Percentiles rank a stretch among this genome's conserved stretches.
Evolutionary conservation across 331 rosid genomes (phyloP).

Genomic region (Phaseolus coccineus): DNA sequence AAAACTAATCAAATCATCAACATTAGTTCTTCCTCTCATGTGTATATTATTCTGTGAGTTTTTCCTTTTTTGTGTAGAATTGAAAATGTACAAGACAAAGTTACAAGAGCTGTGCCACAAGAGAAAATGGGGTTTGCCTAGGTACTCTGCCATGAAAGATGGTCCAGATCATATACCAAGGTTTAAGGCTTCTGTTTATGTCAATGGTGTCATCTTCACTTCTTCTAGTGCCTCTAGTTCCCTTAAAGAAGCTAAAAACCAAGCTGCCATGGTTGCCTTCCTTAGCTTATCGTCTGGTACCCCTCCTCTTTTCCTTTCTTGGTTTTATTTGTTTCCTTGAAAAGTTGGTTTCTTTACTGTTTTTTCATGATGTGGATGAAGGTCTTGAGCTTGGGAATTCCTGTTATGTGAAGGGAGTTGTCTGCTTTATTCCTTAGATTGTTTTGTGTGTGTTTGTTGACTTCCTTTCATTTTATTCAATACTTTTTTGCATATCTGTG

Average conservation of each 20-base stretch:
- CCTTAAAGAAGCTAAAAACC: conserved; percentile 65
- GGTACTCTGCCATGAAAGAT: conserved; percentile 53
- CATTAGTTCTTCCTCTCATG: background rate
- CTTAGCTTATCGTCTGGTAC: conserved; percentile 50
- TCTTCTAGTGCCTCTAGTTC: conserved; percentile 46
- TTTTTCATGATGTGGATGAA: background rate
- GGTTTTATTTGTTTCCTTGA: background rate
- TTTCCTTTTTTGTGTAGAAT: background rate
- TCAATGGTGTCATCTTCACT: conserved; percentile 59
- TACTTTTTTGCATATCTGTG: background rate
- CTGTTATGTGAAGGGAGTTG: background rate
- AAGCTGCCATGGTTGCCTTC: conserved; percentile 67
- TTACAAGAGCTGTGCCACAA: conserved; percentile 73
- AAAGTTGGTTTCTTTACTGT: conserved; percentile 4
- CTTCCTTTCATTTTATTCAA: too few species aligned
- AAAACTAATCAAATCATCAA: background rate
- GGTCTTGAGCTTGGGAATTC: background rate
- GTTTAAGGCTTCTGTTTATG: conserved; percentile 59
- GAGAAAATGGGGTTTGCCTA: conserved; percentile 60
- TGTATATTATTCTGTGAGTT: background rate
- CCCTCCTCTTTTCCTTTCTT: background rate
- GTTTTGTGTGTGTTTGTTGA: background rate
- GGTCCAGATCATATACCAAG: conserved; percentile 67
- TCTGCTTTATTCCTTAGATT: conserved; percentile 9
- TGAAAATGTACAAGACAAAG: conserved; percentile 65